Percentiles rank a stretch among this genome's conserved stretches.
phyloP scores from a whole-genome alignment of 495 filamentous ascomycete species.

The Aspergillus egyptiacus region DNA sequence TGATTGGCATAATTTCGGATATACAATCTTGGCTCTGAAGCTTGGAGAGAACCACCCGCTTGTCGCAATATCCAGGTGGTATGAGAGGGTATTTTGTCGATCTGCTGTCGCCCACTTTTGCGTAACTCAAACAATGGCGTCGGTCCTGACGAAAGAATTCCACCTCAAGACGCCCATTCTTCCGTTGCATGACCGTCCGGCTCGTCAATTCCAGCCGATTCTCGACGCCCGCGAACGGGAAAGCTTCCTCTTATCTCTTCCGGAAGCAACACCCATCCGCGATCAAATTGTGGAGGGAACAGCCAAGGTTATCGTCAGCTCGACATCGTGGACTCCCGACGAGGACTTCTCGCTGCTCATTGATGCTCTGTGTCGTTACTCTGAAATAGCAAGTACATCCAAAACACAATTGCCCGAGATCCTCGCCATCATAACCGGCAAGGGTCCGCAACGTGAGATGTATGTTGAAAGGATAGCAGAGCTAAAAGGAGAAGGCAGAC shows the following conservation, averaged over 20 bases:
- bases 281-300: conserved; percentile 48
- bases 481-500: conserved; percentile 51
- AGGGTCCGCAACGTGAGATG: conserved; percentile 73
- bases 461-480: conserved; percentile 61
- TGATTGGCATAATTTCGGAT: conserved; percentile 99
- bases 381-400: conserved; percentile 37
- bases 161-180: conserved; percentile 55
- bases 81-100: conserved; percentile 66
- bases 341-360: conserved; percentile 91
- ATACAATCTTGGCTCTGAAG: conserved; percentile 81
- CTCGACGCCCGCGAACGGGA: conserved; percentile 36
- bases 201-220: conserved; percentile 73
- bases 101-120: conserved; percentile 71
- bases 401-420: conserved; percentile 51
- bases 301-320: conserved; percentile 70
- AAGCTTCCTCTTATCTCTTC: conserved; percentile 54
- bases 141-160: conserved; percentile 61
- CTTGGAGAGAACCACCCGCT: conserved; percentile 60
- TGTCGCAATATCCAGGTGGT: conserved; percentile 65
- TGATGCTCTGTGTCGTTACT: conserved; percentile 72
- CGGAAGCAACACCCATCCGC: conserved; percentile 53
- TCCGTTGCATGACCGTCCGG: conserved; percentile 81
- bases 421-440: conserved; percentile 87
- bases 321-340: conserved; percentile 94
- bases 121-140: conserved; percentile 82